These are phyloP conservation scores for Talaromyces sp. DNA, from an alignment of 2,329 filamentous ascomycete species.

Conservation along the genomic window DNA sequence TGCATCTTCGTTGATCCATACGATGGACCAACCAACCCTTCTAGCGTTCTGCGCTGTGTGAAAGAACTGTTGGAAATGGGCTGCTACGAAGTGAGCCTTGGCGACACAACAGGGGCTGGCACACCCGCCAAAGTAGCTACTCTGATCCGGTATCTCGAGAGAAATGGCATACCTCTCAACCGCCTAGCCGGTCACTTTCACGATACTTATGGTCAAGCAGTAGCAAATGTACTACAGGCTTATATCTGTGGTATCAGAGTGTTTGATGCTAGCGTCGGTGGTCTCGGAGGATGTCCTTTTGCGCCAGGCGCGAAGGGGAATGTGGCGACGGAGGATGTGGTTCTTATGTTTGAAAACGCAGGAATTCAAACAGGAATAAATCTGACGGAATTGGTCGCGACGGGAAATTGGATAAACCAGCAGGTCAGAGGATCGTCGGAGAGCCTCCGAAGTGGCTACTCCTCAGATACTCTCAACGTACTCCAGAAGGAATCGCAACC, in stretches of 20 bases:
- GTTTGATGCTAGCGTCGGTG: conserved; percentile 76
- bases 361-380: conserved; percentile 73
- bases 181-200: conserved; percentile 83
- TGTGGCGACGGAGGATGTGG: conserved; percentile 78
- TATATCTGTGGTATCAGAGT: conserved; percentile 73
- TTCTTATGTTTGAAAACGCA: conserved; percentile 61
- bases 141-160: conserved; percentile 32
- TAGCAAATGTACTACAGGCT: conserved; percentile 76
- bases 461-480: background rate
- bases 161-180: conserved; percentile 59
- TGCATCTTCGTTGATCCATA: conserved; percentile 46
- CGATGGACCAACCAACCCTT: conserved; percentile 52
- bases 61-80: conserved; percentile 74
- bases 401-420: conserved; percentile 68
- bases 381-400: conserved; percentile 58
- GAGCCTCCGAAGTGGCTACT: conserved; percentile 51
- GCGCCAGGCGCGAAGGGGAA: conserved; percentile 83
- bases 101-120: conserved; percentile 88
- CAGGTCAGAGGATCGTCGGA: conserved; percentile 61
- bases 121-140: conserved; percentile 47
- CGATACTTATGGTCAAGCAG: conserved; percentile 80
- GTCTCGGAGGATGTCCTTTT: conserved; percentile 80
- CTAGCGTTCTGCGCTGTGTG: conserved; percentile 49
- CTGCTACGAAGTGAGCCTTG: conserved; percentile 84
- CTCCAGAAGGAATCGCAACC: background rate